These are phyloP conservation scores for Litchi chinensis DNA, from an alignment of 345 rosid genomes.

Conservation along the genomic window DNA sequence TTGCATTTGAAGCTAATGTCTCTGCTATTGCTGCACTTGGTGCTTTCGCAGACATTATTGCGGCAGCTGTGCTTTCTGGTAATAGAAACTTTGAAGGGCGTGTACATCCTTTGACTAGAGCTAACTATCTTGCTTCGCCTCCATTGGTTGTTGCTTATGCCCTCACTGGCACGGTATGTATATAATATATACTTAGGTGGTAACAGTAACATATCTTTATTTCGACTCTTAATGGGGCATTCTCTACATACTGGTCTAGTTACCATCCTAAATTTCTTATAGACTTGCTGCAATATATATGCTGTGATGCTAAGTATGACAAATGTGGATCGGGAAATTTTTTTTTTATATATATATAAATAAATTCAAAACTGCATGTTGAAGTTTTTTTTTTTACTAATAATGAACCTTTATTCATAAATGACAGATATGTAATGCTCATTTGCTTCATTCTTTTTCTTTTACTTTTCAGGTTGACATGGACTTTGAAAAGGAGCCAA, in stretches of 20 bases:
- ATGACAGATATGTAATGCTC: background rate
- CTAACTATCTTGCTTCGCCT: slow-evolving; percentile 91
- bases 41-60: slow-evolving; percentile 58
- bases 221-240: background rate
- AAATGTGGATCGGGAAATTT: background rate
- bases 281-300: background rate
- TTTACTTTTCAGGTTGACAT: slow-evolving; percentile 62
- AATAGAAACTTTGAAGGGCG: slow-evolving; percentile 89
- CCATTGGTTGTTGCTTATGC: slow-evolving; percentile 92
- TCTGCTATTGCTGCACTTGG: slow-evolving; percentile 13
- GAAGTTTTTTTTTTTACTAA: background rate
- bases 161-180: slow-evolving; percentile 76
- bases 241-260: background rate
- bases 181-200: background rate
- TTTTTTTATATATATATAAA: background rate
- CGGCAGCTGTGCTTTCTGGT: slow-evolving; percentile 89
- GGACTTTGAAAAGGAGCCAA: slow-evolving; percentile 80
- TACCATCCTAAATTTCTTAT: background rate
- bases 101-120: slow-evolving; percentile 79
- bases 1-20: slow-evolving; percentile 5
- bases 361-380: background rate
- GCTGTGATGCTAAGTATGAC: background rate
- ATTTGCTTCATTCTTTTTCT: background rate
- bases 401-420: background rate
- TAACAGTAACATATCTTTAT: background rate